Evolutionary conservation across 2,329 filamentous ascomycete genomes (phyloP).

Genomic region (Ophiognomonia clavigignenti-juglandacearum): DNA sequence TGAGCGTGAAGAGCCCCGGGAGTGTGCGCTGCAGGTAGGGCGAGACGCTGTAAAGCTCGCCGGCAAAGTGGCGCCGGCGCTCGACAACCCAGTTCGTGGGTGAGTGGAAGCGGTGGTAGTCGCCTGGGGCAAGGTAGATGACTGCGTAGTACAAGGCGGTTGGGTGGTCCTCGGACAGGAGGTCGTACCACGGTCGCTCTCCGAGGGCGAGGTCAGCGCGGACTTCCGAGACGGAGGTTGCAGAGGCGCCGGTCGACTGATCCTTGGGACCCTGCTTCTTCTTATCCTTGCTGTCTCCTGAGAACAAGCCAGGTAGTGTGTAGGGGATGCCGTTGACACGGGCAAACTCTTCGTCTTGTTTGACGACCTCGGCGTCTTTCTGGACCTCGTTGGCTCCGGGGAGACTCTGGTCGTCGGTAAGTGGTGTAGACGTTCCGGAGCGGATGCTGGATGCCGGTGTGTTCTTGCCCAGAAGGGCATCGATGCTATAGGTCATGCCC

Average conservation of each 20-base stretch:
- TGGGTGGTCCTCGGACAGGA: slow-evolving; percentile 55
- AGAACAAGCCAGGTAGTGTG: slow-evolving; percentile 81
- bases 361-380: slow-evolving; percentile 62
- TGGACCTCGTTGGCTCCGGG: slow-evolving; percentile 24
- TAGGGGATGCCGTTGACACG: slow-evolving; percentile 93
- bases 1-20: slow-evolving; percentile 91
- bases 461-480: slow-evolving; percentile 76
- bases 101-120: slow-evolving; percentile 98
- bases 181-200: slow-evolving; percentile 65
- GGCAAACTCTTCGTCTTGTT: slow-evolving; percentile 87
- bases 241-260: slow-evolving; percentile 63
- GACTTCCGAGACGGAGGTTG: slow-evolving; percentile 77
- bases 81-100: slow-evolving; percentile 94
- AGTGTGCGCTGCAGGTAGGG: slow-evolving; percentile 91
- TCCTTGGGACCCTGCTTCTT: slow-evolving; percentile 57
- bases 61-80: slow-evolving; percentile 91
- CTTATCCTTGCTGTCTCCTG: slow-evolving; percentile 53
- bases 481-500: slow-evolving; percentile 94
- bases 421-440: slow-evolving; percentile 11
- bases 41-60: slow-evolving; percentile 90
- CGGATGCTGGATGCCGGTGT: slow-evolving; percentile 50
- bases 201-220: slow-evolving; percentile 75
- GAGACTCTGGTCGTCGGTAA: slow-evolving; percentile 30
- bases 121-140: slow-evolving; percentile 91
- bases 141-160: slow-evolving; percentile 88